Conservation (phyloP, 257 asterid genomes). For the Solanum chiquidenum region DNA sequence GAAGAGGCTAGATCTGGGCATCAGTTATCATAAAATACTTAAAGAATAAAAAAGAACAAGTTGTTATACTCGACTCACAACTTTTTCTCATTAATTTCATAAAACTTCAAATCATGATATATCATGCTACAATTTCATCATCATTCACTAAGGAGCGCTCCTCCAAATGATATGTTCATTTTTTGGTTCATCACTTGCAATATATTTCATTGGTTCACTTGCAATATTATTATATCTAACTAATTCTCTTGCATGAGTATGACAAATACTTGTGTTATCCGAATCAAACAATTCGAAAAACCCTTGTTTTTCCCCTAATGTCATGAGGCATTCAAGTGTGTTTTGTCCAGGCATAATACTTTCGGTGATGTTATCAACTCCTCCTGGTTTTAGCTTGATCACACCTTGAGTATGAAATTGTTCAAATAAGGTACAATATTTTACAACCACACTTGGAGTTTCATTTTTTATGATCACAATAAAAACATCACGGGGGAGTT, state of each 20-base stretch:
- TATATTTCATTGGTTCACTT: neutral
- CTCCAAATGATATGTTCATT: neutral
- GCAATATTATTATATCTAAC: neutral
- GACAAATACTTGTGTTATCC: neutral
- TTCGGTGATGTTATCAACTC: neutral
- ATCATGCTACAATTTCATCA: neutral
- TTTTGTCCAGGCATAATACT: neutral
- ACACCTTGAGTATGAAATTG: no score
- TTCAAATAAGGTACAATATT: no score
- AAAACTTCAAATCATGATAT: neutral
- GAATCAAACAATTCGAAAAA: neutral
- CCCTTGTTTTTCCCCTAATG: neutral
- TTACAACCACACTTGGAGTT: neutral
- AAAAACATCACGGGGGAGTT: neutral
- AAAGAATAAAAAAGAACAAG: neutral
- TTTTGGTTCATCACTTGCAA: neutral
- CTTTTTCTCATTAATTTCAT: neutral
- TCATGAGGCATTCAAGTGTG: neutral
- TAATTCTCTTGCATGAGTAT: neutral
- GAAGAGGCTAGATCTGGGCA: neutral
- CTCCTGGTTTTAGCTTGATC: neutral
- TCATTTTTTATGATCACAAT: neutral
- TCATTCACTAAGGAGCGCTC: neutral
- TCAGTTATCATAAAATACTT: no score
- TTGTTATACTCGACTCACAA: neutral